phyloP scores from a whole-genome alignment of 1,139 yeast species.

The Groenewaldozyma auringiensis region DNA sequence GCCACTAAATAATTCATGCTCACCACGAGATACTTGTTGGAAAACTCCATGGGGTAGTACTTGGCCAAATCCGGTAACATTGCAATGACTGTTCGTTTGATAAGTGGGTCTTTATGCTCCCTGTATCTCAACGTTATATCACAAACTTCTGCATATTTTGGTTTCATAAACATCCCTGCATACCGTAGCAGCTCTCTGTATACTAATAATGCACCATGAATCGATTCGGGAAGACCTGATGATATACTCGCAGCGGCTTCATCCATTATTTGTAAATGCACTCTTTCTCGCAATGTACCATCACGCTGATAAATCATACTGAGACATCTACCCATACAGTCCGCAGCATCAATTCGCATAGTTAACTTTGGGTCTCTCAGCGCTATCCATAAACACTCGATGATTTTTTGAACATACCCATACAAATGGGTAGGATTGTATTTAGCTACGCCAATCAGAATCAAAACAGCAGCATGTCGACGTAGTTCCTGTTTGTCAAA shows the following conservation, averaged over 20 bases:
- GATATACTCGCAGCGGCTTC: constrained; percentile 48
- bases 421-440: constrained; percentile 82
- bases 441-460: constrained; percentile 74
- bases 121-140: constrained; percentile 68
- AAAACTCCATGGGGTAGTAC: constrained; percentile 70
- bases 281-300: constrained; percentile 55
- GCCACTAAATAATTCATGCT: constrained; percentile 71
- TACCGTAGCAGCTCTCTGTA: constrained; percentile 69
- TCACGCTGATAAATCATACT: constrained; percentile 76
- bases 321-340: constrained; percentile 69
- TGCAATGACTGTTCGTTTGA: constrained; percentile 75
- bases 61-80: constrained; percentile 77
- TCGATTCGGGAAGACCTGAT: constrained; percentile 51
- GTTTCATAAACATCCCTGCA: constrained; percentile 60
- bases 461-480: constrained; percentile 84
- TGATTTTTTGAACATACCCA: constrained; percentile 66
- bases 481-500: constrained; percentile 74
- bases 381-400: constrained; percentile 84
- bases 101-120: constrained; percentile 66
- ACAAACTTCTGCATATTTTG: constrained; percentile 69
- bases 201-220: constrained; percentile 81
- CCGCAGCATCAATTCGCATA: constrained; percentile 78
- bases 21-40: constrained; percentile 72
- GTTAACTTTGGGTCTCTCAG: constrained; percentile 67
- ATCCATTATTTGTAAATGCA: constrained; percentile 67